Percentiles rank a stretch among this genome's conserved stretches.
phyloP scores from a whole-genome alignment of 164 flowering plant species.

The Dillenia turbinata region DNA sequence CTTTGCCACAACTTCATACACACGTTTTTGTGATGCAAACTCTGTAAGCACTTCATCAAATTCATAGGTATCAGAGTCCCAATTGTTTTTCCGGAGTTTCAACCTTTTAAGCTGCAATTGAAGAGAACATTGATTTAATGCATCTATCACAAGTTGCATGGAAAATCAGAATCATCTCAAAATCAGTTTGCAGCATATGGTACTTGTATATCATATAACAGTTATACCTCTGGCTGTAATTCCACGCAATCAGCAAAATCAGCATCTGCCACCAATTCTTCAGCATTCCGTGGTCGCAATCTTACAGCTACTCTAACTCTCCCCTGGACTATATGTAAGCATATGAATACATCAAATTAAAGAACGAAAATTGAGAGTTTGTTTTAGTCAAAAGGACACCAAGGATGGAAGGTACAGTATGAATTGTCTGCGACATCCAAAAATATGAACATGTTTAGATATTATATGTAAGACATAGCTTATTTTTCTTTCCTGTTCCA shows the following conservation, averaged over 20 bases:
- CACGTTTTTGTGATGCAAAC: constrained; percentile 96
- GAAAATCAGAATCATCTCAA: no score
- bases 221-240: constrained; percentile 84
- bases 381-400: not conserved
- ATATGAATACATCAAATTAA: not conserved
- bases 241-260: constrained; percentile 99
- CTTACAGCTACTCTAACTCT: constrained; percentile 96
- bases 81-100: constrained; percentile 88
- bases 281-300: constrained; percentile 81
- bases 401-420: not conserved
- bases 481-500: no score
- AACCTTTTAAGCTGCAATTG: constrained; percentile 76
- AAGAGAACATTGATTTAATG: constrained; percentile 1
- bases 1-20: constrained; percentile 96
- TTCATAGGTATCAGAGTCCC: constrained; percentile 93
- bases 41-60: constrained; percentile 98
- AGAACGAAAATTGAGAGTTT: not conserved
- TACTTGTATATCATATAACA: not conserved
- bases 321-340: constrained; percentile 55
- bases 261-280: constrained; percentile 84
- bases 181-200: no score
- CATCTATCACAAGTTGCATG: no score
- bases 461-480: no score
- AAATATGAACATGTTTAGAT: not conserved
- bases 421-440: not conserved